Evolutionary conservation across 495 filamentous ascomycete genomes (phyloP).

Genomic region (Physcia stellaris): DNA sequence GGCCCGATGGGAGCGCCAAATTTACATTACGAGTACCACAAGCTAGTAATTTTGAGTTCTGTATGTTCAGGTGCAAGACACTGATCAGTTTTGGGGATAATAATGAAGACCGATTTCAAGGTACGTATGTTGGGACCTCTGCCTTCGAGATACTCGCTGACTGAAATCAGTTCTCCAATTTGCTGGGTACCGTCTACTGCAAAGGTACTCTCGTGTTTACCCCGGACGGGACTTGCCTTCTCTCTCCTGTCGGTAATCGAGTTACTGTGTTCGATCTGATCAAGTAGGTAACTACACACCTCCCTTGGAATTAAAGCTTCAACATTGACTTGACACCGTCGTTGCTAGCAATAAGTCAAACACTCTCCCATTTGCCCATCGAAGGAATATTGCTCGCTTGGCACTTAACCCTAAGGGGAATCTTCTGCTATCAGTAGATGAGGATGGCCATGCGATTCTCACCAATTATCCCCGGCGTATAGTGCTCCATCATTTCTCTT

Average conservation of each 20-base stretch:
- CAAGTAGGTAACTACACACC: conserved; percentile 49
- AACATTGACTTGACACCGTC: conserved; percentile 7
- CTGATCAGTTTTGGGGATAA: conserved; percentile 11
- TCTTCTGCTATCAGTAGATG: conserved; percentile 79
- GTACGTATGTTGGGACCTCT: too few relatives aligned
- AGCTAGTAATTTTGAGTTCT: not conserved
- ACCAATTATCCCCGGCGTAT: conserved; percentile 78
- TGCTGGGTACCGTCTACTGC: conserved; percentile 94
- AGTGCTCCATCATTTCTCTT: conserved; percentile 84
- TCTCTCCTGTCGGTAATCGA: conserved; percentile 94
- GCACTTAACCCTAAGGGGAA: conserved; percentile 82
- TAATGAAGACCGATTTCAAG: conserved; percentile 95
- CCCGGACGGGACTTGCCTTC: conserved; percentile 86
- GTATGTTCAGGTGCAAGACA: too few relatives aligned
- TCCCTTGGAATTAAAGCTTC: not conserved
- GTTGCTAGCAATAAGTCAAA: conserved; percentile 76
- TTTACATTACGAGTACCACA: not conserved
- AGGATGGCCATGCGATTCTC: conserved; percentile 85
- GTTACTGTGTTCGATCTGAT: conserved; percentile 93
- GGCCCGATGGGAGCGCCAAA: not conserved
- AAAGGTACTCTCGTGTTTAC: conserved; percentile 94
- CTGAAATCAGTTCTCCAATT: conserved; percentile 91
- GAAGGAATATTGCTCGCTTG: conserved; percentile 78
- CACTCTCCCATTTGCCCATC: conserved; percentile 86
- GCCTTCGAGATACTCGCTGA: too few relatives aligned